Evolutionary conservation across 257 asterid species (phyloP).

Genomic region (Orobanche coerulescens): DNA sequence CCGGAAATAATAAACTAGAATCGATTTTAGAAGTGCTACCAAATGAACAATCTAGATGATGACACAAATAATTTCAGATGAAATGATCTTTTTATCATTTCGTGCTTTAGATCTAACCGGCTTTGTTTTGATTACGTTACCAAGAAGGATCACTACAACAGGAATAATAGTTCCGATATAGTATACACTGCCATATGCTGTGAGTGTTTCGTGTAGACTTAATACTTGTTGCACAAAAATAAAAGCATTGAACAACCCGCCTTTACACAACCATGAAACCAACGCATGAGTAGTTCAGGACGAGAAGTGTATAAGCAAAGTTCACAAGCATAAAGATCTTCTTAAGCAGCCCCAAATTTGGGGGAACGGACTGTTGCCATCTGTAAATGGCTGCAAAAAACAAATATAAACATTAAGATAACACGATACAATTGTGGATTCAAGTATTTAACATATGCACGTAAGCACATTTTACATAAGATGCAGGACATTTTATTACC

Average conservation of each 20-base stretch:
- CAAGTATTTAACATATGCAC: not conserved
- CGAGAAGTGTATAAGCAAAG: constrained; percentile 64
- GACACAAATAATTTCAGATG: too few relatives aligned
- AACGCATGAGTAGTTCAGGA: constrained; percentile 63
- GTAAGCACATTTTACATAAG: too few relatives aligned
- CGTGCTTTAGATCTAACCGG: constrained; percentile 50
- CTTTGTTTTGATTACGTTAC: constrained; percentile 56
- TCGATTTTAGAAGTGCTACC: too few relatives aligned
- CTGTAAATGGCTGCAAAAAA: constrained; percentile 51
- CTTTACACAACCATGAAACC: constrained; percentile 50
- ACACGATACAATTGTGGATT: not conserved
- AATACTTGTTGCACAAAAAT: constrained; percentile 42
- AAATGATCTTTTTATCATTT: too few relatives aligned
- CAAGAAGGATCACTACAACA: constrained; percentile 46
- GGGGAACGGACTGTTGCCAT: constrained; percentile 59
- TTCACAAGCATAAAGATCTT: constrained; percentile 37
- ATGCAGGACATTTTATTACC: too few relatives aligned
- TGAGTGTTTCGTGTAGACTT: constrained; percentile 69
- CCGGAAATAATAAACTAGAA: too few relatives aligned
- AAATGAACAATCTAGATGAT: too few relatives aligned
- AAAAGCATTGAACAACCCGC: not conserved
- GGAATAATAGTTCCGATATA: constrained; percentile 78
- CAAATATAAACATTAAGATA: constrained; percentile 15
- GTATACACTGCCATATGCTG: constrained; percentile 73
- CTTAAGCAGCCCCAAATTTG: constrained; percentile 32